A percentile compares a stretch with the other conserved stretches of the same genome.
phyloP scores from a whole-genome alignment of 1,139 yeast species.

The Hemisphaericaspora lyxosophila region DNA sequence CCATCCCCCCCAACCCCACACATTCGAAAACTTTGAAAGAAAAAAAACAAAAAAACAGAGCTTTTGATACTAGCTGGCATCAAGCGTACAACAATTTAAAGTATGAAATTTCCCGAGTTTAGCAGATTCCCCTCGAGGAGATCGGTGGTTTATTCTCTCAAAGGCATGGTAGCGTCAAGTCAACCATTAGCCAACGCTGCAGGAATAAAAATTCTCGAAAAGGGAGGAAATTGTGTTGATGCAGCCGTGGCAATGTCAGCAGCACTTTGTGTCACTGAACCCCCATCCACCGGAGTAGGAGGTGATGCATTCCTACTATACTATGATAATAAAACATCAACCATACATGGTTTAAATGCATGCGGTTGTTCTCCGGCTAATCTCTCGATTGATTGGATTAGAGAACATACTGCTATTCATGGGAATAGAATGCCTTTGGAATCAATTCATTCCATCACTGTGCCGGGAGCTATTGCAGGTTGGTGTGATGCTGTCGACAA shows the following conservation, averaged over 20 bases:
- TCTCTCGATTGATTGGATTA: constrained; percentile 43
- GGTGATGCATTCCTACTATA: constrained; percentile 74
- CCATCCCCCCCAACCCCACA: no score
- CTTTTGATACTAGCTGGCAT: no score
- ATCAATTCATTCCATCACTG: constrained; percentile 62
- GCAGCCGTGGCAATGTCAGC: constrained; percentile 81
- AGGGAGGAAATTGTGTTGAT: constrained; percentile 77
- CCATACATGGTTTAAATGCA: constrained; percentile 69
- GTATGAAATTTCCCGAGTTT: constrained; percentile 12
- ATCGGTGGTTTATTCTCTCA: constrained; percentile 71
- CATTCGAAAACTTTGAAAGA: no score
- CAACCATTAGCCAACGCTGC: constrained; percentile 78
- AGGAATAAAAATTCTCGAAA: constrained; percentile 59
- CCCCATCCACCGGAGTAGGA: constrained; percentile 75
- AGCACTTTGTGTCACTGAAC: constrained; percentile 68
- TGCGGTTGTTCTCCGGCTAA: constrained; percentile 65
- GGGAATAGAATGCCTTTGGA: constrained; percentile 37
- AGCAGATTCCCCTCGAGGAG: constrained; percentile 55
- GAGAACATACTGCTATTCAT: constrained; percentile 38
- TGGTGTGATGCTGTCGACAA: constrained; percentile 65
- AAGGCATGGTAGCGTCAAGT: constrained; percentile 71
- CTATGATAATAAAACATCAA: constrained; percentile 26
- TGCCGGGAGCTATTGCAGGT: constrained; percentile 76
- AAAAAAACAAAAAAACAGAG: no score
- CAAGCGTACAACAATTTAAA: not conserved